Conservation (phyloP, 495 filamentous ascomycete species). For the Penicillium pancosmium region DNA sequence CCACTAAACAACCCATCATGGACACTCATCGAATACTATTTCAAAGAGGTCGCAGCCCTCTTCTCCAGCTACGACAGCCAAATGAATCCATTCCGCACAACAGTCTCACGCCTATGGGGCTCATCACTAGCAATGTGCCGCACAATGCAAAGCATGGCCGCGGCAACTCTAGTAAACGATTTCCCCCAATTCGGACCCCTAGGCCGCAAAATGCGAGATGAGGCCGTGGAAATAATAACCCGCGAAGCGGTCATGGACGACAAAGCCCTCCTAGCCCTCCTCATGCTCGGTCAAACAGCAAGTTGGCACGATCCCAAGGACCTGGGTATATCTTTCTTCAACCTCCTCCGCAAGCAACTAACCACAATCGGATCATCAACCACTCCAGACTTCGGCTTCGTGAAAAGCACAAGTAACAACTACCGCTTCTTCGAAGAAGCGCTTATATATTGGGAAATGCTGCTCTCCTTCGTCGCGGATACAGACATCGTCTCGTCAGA, state of each 20-base stretch:
- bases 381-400: constrained; percentile 15
- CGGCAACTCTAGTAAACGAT: constrained; percentile 58
- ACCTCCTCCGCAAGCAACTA: constrained; percentile 47
- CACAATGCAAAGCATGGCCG: constrained; percentile 64
- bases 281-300: constrained; percentile 59
- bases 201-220: constrained; percentile 55
- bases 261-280: constrained; percentile 53
- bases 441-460: constrained; percentile 64
- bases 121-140: constrained; percentile 59
- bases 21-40: constrained; percentile 62
- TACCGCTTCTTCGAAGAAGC: constrained; percentile 61
- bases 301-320: constrained; percentile 60
- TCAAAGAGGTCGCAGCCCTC: constrained; percentile 58
- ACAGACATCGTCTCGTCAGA: constrained; percentile 37
- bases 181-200: constrained; percentile 56
- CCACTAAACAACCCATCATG: constrained; percentile 51
- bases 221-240: constrained; percentile 51
- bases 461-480: constrained; percentile 58
- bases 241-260: constrained; percentile 48
- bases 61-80: constrained; percentile 62
- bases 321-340: constrained; percentile 54
- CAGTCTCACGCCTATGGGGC: constrained; percentile 58
- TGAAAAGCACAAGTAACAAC: constrained; percentile 45
- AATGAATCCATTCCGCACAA: constrained; percentile 60
- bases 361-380: constrained; percentile 31